Conservation (phyloP, 2,329 filamentous ascomycete genomes). For the Alternaria gaisen region DNA sequence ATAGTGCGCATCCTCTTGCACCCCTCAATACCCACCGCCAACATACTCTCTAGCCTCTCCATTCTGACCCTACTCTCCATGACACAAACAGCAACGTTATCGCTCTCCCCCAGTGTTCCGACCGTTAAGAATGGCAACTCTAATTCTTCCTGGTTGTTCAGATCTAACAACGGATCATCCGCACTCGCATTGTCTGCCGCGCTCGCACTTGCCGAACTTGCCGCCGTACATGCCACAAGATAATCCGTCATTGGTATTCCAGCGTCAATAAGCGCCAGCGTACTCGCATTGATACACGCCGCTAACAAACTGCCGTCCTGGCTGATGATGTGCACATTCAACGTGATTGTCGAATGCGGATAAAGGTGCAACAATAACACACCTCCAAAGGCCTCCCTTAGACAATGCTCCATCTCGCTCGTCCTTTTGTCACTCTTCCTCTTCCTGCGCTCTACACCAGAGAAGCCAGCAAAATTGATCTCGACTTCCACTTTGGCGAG, state of each 20-base stretch:
- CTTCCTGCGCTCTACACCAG: constrained; percentile 83
- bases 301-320: constrained; percentile 92
- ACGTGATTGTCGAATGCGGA: constrained; percentile 83
- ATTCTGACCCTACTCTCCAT: constrained; percentile 91
- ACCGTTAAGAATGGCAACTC: constrained; percentile 91
- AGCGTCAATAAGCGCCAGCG: constrained; percentile 90
- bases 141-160: constrained; percentile 82
- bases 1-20: constrained; percentile 86
- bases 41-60: constrained; percentile 84
- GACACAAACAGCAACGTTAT: constrained; percentile 79
- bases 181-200: constrained; percentile 66
- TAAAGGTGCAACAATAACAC: constrained; percentile 88
- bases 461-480: constrained; percentile 87
- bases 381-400: constrained; percentile 78
- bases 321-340: constrained; percentile 86
- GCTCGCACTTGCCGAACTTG: constrained; percentile 70
- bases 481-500: constrained; percentile 79
- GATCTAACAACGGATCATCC: constrained; percentile 80
- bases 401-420: constrained; percentile 80
- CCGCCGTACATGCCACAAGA: constrained; percentile 86
- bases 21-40: constrained; percentile 90
- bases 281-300: constrained; percentile 88
- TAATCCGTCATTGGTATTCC: constrained; percentile 96
- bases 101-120: constrained; percentile 76
- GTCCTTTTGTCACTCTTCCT: constrained; percentile 74